These are phyloP conservation scores for Acidiella bohemica DNA, from an alignment of 495 filamentous ascomycete species.

Conservation along the genomic window DNA sequence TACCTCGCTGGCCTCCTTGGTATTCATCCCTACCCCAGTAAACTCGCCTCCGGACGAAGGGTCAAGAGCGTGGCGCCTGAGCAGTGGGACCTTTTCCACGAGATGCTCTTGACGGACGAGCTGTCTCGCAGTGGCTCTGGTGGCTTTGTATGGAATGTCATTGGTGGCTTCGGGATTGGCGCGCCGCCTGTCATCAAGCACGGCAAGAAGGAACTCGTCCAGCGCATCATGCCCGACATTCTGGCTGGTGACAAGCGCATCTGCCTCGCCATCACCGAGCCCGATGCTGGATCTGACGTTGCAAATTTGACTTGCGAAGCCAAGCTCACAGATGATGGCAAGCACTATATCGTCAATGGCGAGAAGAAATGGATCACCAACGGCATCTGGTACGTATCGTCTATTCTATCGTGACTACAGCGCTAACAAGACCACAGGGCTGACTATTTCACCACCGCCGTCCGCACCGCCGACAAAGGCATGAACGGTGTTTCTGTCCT, in stretches of 20 bases:
- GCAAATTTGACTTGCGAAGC: slow-evolving; percentile 92
- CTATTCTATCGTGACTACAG: not conserved
- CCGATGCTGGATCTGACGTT: slow-evolving; percentile 67
- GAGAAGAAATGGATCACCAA: slow-evolving; percentile 99
- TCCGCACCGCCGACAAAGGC: slow-evolving; percentile 70
- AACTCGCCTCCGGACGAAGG: slow-evolving; percentile 49
- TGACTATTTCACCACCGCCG: slow-evolving; percentile 95
- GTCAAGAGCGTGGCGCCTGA: slow-evolving; percentile 69
- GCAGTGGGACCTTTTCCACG: slow-evolving; percentile 97
- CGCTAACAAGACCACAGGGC: slow-evolving; percentile 38
- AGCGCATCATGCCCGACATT: slow-evolving; percentile 71
- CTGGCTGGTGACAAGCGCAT: slow-evolving; percentile 89
- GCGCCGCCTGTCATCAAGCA: slow-evolving; percentile 84
- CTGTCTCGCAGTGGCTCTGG: slow-evolving; percentile 76
- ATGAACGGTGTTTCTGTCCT: slow-evolving; percentile 88
- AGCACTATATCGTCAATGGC: slow-evolving; percentile 98
- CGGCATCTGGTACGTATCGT: slow-evolving; percentile 42
- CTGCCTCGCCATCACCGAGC: slow-evolving; percentile 75
- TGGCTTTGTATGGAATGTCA: slow-evolving; percentile 95
- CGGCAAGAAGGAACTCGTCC: slow-evolving; percentile 77
- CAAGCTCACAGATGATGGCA: slow-evolving; percentile 82
- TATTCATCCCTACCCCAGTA: slow-evolving; percentile 53
- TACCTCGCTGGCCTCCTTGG: slow-evolving; percentile 86
- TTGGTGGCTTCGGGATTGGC: slow-evolving; percentile 90
- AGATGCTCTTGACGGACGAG: slow-evolving; percentile 89